Base-by-base conservation (phyloP, 179 eudicot genomes). In the Actinidia chinensis region DNA sequence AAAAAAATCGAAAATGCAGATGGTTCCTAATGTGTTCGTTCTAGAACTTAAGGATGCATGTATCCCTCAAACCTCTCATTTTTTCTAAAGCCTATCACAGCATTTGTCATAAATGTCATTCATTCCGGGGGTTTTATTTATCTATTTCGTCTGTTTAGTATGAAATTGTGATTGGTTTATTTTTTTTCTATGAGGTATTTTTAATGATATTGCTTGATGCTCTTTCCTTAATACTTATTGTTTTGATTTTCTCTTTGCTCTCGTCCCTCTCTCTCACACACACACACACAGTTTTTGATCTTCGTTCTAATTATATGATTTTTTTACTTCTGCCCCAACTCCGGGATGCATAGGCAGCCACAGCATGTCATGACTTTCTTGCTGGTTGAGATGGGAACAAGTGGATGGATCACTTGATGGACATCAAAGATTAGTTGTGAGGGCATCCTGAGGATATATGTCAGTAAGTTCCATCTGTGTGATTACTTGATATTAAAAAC, bases 311-410 rank as follows among this genome's bases (percentile, higher is more conserved):
- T 65, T 23, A n/a, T 71, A 42, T 43, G 51, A 44, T 60, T 33
- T 56, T 42, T 74, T 44, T 23, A 4, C 74, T 63, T 56, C 63
- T 76, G 54, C 28, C 33, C 18, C 22, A 44, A 13, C 40, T 65
- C 23, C 89, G 93, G 97, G 81, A 93, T 95, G 97, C 98, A 95
- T 79, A 90, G 98, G 81, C 92, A 92, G 77, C 97, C 97, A 50
- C 96, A 92, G 80, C 98, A 94, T 89, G 97, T 93, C 20, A 93
- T 93, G 97, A 88, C 84, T 66, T 93, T 91, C 84, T 84, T 95
- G 83, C 89, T 93, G 79, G 98, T 97, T 58, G 97, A 95, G 84
- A 84, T 95, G 97, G 98, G 97, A 59, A 91, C 98, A 71, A 95
- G 90, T n/a, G n/a, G n/a, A n/a, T 82, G 94, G 95, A 65, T 90